Percentiles rank a stretch among this genome's conserved stretches.
Evolutionary conservation across 2,329 filamentous ascomycete genomes (phyloP).

Genomic region (Colletotrichum salicis): DNA sequence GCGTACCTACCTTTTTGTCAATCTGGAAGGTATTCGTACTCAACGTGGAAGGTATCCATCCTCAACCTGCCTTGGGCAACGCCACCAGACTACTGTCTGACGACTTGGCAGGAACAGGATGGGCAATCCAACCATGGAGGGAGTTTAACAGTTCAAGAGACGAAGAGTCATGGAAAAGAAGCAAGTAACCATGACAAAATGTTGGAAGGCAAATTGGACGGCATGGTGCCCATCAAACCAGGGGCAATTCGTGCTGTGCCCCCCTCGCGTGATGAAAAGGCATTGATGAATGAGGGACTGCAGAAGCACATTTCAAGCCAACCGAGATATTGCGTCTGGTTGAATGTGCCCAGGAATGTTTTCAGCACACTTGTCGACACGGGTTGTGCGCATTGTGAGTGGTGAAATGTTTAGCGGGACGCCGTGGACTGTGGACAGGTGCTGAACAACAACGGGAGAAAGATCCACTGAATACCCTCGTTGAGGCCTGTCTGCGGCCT

Average conservation of each 20-base stretch:
- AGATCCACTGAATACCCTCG: conserved; percentile 30
- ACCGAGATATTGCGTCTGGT: conserved; percentile 5
- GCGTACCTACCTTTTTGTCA: too few species aligned
- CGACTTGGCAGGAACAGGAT: neutral
- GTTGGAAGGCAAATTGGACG: neutral
- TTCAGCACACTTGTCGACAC: conserved; percentile 22
- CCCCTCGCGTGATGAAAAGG: conserved; percentile 16
- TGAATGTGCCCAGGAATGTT: conserved; percentile 9
- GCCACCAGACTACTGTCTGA: neutral
- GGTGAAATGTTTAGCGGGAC: conserved; percentile 24
- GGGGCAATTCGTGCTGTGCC: conserved; percentile 14
- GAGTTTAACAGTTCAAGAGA: neutral
- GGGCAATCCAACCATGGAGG: neutral
- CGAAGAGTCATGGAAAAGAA: too few species aligned
- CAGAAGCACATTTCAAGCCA: conserved; percentile 2
- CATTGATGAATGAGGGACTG: conserved; percentile 7
- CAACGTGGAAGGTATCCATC: neutral
- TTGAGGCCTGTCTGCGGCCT: conserved; percentile 21
- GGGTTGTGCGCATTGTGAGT: conserved; percentile 22
- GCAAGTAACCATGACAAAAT: neutral
- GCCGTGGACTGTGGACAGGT: conserved; percentile 5
- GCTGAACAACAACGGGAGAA: conserved; percentile 6
- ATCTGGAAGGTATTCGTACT: too few species aligned
- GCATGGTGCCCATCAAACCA: neutral
- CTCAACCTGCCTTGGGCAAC: neutral